phyloP scores from a whole-genome alignment of 202 grass and related monocot genomes.

The Schoenoplectus triqueter region DNA sequence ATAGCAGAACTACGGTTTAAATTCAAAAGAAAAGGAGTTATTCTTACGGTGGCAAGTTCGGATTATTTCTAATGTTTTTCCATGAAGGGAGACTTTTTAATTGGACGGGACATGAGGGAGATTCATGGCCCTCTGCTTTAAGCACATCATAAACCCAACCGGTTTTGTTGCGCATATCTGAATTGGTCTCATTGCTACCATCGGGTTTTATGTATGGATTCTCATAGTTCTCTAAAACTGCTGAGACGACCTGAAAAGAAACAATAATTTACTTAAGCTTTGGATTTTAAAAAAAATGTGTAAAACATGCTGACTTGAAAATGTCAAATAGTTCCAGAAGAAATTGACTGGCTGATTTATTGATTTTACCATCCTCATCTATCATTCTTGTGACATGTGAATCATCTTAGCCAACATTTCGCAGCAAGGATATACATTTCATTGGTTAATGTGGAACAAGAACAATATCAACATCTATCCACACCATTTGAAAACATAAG shows the following conservation, averaged over 20 bases:
- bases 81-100: conserved; percentile 77
- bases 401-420: neutral
- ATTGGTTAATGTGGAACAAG: neutral
- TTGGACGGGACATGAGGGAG: conserved; percentile 44
- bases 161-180: conserved; percentile 38
- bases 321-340: neutral
- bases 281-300: neutral
- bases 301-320: neutral
- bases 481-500: neutral
- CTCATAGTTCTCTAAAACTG: conserved; percentile 87
- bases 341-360: neutral
- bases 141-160: conserved; percentile 72
- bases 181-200: conserved; percentile 40
- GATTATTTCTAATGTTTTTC: conserved; percentile 67
- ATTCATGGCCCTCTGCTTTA: conserved; percentile 66
- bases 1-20: neutral
- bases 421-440: neutral
- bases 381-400: neutral
- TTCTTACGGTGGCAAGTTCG: conserved; percentile 45
- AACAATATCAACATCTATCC: neutral
- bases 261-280: neutral
- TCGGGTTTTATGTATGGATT: conserved; percentile 68
- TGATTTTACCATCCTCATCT: neutral
- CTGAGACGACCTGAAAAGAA: conserved; percentile 75
- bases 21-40: neutral